Evolutionary conservation across 176 grass and related monocot species (phyloP).

Genomic region (Phragmites australis): DNA sequence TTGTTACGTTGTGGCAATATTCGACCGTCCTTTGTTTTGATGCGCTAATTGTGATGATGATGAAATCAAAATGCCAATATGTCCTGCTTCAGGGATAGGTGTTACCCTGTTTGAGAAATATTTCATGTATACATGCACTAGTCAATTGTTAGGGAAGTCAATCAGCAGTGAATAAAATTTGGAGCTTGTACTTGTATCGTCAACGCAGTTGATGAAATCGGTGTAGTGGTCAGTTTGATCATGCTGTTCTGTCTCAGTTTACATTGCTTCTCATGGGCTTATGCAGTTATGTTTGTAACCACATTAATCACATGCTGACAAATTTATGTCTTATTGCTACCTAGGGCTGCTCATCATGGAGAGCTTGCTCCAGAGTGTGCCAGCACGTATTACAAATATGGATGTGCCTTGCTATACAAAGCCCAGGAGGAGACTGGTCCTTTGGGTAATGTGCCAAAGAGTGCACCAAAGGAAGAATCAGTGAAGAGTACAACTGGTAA

Average conservation of each 20-base stretch:
- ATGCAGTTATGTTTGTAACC: neutral
- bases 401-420: slow-evolving; percentile 81
- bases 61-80: neutral
- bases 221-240: neutral
- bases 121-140: neutral
- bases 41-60: neutral
- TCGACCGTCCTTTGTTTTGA: neutral
- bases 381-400: slow-evolving; percentile 92
- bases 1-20: neutral
- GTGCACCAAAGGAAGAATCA: slow-evolving; percentile 49
- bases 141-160: neutral
- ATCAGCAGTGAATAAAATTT: neutral
- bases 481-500: slow-evolving; percentile 52
- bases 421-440: slow-evolving; percentile 87
- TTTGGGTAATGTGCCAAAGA: slow-evolving; percentile 79
- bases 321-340: neutral
- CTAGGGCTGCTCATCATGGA: slow-evolving; percentile 63
- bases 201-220: neutral
- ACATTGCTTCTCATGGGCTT: neutral
- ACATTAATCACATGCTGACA: neutral
- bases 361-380: slow-evolving; percentile 89
- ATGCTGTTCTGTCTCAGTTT: neutral
- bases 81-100: neutral
- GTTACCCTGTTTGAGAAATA: neutral
- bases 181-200: neutral